These are phyloP conservation scores for Calonectria fujianensis DNA, from an alignment of 2,329 filamentous ascomycete species.

Conservation along the genomic window DNA sequence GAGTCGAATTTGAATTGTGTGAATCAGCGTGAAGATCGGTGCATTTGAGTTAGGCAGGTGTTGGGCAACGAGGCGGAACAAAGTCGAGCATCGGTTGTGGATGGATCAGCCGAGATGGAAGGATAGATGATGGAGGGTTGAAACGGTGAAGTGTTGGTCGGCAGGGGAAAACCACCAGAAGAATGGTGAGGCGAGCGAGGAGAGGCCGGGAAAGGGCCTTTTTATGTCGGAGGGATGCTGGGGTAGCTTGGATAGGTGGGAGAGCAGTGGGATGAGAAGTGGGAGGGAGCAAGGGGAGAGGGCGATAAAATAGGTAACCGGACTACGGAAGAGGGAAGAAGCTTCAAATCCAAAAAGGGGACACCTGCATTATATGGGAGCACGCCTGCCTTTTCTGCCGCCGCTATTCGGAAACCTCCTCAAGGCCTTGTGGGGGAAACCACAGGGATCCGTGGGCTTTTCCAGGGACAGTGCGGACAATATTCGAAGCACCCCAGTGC, in stretches of 20 bases:
- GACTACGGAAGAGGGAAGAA: conserved; percentile 32
- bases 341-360: conserved; percentile 36
- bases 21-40: conserved; percentile 42
- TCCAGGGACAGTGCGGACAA: conserved; percentile 36
- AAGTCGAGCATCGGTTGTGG: conserved; percentile 23
- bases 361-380: conserved; percentile 40
- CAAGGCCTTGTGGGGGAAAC: conserved; percentile 39
- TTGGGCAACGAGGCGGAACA: conserved; percentile 32
- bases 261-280: conserved; percentile 22
- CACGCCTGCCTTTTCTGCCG: conserved; percentile 16
- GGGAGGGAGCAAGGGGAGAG: conserved; percentile 19
- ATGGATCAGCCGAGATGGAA: conserved; percentile 35
- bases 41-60: conserved; percentile 34
- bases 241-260: conserved; percentile 17
- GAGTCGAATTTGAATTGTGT: conserved; percentile 36
- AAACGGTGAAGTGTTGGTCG: conserved; percentile 1
- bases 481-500: conserved; percentile 7
- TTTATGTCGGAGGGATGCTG: conserved; percentile 29
- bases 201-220: conserved; percentile 35
- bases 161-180: conserved; percentile 17
- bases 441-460: conserved; percentile 30
- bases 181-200: conserved; percentile 32
- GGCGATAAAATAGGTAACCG: conserved; percentile 20
- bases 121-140: conserved; percentile 33
- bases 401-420: conserved; percentile 27